Percentiles rank a stretch among this genome's conserved stretches.
phyloP scores from a whole-genome alignment of 805 yeast species.

The Saturnispora mendoncae region DNA sequence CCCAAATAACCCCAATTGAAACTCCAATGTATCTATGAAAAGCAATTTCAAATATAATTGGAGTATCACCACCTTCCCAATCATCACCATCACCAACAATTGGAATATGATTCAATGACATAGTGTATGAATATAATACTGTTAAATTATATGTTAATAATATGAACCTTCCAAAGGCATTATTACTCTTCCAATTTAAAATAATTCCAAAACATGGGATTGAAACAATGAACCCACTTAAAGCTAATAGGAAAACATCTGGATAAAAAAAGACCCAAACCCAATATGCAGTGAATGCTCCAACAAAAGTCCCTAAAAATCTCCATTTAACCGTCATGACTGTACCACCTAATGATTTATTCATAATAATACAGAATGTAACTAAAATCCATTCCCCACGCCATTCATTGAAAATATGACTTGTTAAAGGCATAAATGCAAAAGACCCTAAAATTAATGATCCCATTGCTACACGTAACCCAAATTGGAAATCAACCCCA shows the following conservation, averaged over 20 bases:
- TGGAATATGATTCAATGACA: slow-evolving; percentile 32
- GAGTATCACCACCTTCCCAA: slow-evolving; percentile 61
- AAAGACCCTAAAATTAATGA: slow-evolving; percentile 56
- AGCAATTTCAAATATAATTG: slow-evolving; percentile 66
- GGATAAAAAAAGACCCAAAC: slow-evolving; percentile 55
- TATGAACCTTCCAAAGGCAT: slow-evolving; percentile 62
- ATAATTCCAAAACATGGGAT: slow-evolving; percentile 50
- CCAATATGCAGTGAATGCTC: slow-evolving; percentile 52
- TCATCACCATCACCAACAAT: slow-evolving; percentile 32
- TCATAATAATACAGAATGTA: slow-evolving; percentile 78
- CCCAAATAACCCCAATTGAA: slow-evolving; percentile 67
- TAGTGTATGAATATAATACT: slow-evolving; percentile 64
- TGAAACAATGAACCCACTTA: slow-evolving; percentile 39
- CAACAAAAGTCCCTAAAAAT: slow-evolving; percentile 65
- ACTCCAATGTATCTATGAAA: slow-evolving; percentile 71
- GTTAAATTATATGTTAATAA: slow-evolving; percentile 71
- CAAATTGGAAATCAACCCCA: slow-evolving; percentile 66
- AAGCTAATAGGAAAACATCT: slow-evolving; percentile 42
- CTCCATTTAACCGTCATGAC: slow-evolving; percentile 69
- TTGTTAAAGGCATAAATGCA: slow-evolving; percentile 54
- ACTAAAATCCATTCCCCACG: slow-evolving; percentile 80
- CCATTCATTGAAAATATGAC: slow-evolving; percentile 51
- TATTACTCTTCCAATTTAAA: slow-evolving; percentile 53
- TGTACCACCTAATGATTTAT: slow-evolving; percentile 77
- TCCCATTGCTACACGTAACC: slow-evolving; percentile 71